Percentiles rank a stretch among this genome's conserved stretches.
Evolutionary conservation across 192 early-diverging fungal genomes (phyloP).

Genomic region (Gaertneriomyces sp.): DNA sequence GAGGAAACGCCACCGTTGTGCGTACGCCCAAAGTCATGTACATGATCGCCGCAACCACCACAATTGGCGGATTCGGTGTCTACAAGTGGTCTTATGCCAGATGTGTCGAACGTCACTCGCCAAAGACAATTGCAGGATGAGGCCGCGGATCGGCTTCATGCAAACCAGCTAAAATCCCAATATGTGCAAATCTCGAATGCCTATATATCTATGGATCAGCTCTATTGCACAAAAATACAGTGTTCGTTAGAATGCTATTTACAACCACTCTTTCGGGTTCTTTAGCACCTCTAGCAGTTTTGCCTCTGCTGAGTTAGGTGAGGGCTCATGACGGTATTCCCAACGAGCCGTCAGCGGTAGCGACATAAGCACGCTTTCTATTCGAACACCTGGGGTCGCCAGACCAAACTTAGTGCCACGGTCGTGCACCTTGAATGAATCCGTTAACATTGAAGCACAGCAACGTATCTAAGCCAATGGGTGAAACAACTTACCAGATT

Average conservation of each 20-base stretch:
- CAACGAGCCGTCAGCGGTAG: slow-evolving; percentile 91
- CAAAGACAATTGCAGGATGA: too few species aligned
- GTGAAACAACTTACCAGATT: slow-evolving; percentile 66
- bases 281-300: slow-evolving; percentile 75
- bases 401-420: slow-evolving; percentile 98
- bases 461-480: neutral
- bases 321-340: slow-evolving; percentile 84
- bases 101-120: slow-evolving; percentile 1
- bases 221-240: too few species aligned
- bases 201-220: too few species aligned
- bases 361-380: slow-evolving; percentile 93
- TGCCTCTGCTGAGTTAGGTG: slow-evolving; percentile 66
- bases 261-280: slow-evolving; percentile 76
- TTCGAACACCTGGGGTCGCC: slow-evolving; percentile 90
- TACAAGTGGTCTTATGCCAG: slow-evolving; percentile 6
- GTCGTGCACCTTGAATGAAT: slow-evolving; percentile 62
- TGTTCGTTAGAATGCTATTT: neutral
- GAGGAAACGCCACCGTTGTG: neutral
- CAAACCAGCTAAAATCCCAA: too few species aligned
- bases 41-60: neutral
- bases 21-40: slow-evolving; percentile 5
- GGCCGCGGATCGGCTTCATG: too few species aligned
- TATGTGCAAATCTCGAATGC: too few species aligned
- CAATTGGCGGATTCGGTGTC: slow-evolving; percentile 10
- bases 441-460: slow-evolving; percentile 2